phyloP scores from a whole-genome alignment of 441 rosid genomes.

The Biscutella auriculata region DNA sequence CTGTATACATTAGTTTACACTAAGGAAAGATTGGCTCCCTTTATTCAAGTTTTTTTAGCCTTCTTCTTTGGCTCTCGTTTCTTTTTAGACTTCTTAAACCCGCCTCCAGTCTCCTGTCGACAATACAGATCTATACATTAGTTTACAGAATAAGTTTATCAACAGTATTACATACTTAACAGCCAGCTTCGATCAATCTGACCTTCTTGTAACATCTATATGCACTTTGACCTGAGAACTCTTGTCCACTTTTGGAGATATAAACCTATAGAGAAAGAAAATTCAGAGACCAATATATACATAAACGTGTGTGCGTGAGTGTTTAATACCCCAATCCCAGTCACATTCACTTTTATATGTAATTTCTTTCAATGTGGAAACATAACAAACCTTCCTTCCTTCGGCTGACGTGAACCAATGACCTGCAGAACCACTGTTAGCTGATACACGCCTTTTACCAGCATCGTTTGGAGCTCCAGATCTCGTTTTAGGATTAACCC shows the following conservation, averaged over 20 bases:
- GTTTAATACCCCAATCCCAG: not conserved
- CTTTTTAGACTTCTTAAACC: constrained; percentile 44
- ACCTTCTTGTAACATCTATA: constrained; percentile 73
- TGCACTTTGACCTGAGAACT: constrained; percentile 64
- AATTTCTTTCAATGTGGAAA: not conserved
- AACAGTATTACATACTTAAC: not conserved
- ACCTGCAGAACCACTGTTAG: constrained; percentile 52
- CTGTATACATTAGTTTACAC: no score
- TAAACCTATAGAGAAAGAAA: constrained; percentile 46
- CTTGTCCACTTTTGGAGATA: constrained; percentile 53
- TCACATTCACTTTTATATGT: not conserved
- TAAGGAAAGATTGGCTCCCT: not conserved
- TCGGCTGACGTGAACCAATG: constrained; percentile 75
- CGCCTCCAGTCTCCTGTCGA: constrained; percentile 56
- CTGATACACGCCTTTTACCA: constrained; percentile 67
- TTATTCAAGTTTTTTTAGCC: constrained; percentile 10
- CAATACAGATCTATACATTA: not conserved
- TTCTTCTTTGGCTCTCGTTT: constrained; percentile 38
- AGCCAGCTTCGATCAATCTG: constrained; percentile 3
- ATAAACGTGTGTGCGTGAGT: not conserved
- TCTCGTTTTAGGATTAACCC: constrained; percentile 47
- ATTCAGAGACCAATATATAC: not conserved
- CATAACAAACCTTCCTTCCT: constrained; percentile 58
- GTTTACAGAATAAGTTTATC: not conserved
- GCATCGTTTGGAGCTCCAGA: constrained; percentile 48